These are phyloP conservation scores for Metarhizium sp. DNA, from an alignment of 2,329 filamentous ascomycete genomes.

Conservation along the genomic window DNA sequence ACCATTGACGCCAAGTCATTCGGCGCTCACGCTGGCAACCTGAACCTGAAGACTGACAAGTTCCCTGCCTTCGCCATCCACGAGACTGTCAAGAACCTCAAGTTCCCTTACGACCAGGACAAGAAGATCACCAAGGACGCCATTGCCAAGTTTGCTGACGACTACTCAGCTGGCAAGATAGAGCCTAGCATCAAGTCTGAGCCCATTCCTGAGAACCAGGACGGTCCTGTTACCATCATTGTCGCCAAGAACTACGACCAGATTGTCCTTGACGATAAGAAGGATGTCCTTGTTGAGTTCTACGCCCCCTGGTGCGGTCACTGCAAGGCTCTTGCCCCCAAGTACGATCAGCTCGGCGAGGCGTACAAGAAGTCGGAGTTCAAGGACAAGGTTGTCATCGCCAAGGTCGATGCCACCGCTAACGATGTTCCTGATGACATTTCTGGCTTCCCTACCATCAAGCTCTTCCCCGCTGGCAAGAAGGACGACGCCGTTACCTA, in stretches of 20 bases:
- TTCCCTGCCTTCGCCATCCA: slow-evolving; percentile 98
- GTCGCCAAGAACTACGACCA: slow-evolving; percentile 93
- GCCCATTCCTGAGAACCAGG: slow-evolving; percentile 87
- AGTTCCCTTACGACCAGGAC: slow-evolving; percentile 87
- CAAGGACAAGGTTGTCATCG: slow-evolving; percentile 79
- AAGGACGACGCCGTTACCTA: slow-evolving; percentile 84
- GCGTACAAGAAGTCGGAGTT: slow-evolving; percentile 70
- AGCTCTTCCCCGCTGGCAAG: slow-evolving; percentile 84
- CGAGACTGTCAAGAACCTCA: slow-evolving; percentile 88
- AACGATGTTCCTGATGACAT: slow-evolving; percentile 98
- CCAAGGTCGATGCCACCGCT: slow-evolving; percentile 92
- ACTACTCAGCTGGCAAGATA: slow-evolving; percentile 79
- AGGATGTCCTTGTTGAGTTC: slow-evolving; percentile 97
- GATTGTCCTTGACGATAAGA: slow-evolving; percentile 82
- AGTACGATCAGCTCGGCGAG: slow-evolving; percentile 86
- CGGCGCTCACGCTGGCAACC: slow-evolving; percentile 89
- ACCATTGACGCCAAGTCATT: slow-evolving; percentile 94
- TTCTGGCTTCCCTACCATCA: slow-evolving; percentile 97
- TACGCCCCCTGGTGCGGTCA: slow-evolving; percentile 99
- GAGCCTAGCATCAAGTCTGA: slow-evolving; percentile 98
- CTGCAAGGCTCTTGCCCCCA: slow-evolving; percentile 95
- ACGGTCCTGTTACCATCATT: slow-evolving; percentile 76
- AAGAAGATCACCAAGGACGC: slow-evolving; percentile 63
- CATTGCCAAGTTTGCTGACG: slow-evolving; percentile 75
- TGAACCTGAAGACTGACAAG: slow-evolving; percentile 91